These are phyloP conservation scores for Larix sibirica DNA, from an alignment of 83 land plant genomes.

Conservation along the genomic window DNA sequence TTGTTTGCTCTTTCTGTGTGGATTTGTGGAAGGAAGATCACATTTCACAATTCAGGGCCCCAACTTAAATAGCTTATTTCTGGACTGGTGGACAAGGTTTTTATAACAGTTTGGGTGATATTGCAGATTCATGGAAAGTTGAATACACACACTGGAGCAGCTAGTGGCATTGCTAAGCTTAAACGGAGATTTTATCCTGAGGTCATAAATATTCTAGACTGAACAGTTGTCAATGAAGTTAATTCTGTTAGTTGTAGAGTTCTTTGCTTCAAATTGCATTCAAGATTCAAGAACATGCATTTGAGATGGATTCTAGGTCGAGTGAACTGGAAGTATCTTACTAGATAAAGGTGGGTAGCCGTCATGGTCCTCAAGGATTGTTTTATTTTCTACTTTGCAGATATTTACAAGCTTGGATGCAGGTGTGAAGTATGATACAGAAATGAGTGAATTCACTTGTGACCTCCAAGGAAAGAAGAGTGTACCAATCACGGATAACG, in stretches of 20 bases:
- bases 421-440: slow-evolving; percentile 46
- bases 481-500: slow-evolving; percentile 47
- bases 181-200: slow-evolving; percentile 47
- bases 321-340: not conserved
- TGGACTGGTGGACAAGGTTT: not conserved
- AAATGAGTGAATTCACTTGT: slow-evolving; percentile 38
- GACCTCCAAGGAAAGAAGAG: slow-evolving; percentile 56
- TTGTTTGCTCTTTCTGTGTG: not conserved
- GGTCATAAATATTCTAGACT: slow-evolving; percentile 15
- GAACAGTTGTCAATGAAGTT: no score
- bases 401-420: slow-evolving; percentile 48
- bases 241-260: not conserved
- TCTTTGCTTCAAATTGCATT: not conserved
- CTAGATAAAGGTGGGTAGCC: not conserved
- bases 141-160: slow-evolving; percentile 44
- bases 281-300: not conserved
- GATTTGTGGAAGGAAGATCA: not conserved
- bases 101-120: not conserved
- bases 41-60: not conserved
- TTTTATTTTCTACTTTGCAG: slow-evolving; percentile 24
- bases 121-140: slow-evolving; percentile 48
- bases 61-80: not conserved
- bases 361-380: not conserved
- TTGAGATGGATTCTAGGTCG: not conserved
- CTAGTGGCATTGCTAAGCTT: slow-evolving; percentile 36